phyloP scores from a whole-genome alignment of 1,284 basidiomycete species.

The Cystobasidium sp. region DNA sequence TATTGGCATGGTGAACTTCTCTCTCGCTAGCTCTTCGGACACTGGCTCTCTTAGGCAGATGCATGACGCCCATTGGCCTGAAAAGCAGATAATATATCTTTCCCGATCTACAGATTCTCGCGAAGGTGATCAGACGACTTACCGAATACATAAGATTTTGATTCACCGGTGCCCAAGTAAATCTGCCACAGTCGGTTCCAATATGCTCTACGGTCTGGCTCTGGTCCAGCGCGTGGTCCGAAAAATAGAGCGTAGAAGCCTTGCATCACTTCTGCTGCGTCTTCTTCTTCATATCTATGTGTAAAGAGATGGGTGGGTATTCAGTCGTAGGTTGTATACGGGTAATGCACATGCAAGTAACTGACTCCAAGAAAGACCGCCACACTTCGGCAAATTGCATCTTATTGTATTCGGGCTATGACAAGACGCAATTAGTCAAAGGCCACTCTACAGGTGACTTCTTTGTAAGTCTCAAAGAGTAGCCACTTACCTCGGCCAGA shows the following conservation, averaged over 20 bases:
- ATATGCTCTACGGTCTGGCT: background rate
- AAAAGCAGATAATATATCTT: no score
- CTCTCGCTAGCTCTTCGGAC: background rate
- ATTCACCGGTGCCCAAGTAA: background rate
- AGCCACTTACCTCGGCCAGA: constrained; percentile 3
- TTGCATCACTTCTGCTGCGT: constrained; percentile 4
- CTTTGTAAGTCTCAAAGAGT: background rate
- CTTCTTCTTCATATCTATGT: background rate
- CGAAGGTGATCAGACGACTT: background rate
- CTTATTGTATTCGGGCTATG: constrained; percentile 12
- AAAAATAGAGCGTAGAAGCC: constrained; percentile 17
- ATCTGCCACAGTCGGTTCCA: background rate
- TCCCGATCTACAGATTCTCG: background rate
- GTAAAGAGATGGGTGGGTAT: background rate
- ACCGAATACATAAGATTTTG: constrained; percentile 1
- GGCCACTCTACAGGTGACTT: no score
- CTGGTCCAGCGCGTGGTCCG: constrained; percentile 1
- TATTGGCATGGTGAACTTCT: constrained; percentile 17
- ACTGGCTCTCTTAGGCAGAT: background rate
- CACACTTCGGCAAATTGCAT: constrained; percentile 9
- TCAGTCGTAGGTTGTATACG: background rate
- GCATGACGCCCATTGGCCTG: constrained; percentile 12
- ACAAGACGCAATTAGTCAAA: background rate
- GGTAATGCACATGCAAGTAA: background rate
- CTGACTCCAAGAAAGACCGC: constrained; percentile 15